Evolutionary conservation across 2,329 filamentous ascomycete genomes (phyloP), one percentile per base, ranked within the genome.

Genomic region (Tympanopsis confertula): DNA sequence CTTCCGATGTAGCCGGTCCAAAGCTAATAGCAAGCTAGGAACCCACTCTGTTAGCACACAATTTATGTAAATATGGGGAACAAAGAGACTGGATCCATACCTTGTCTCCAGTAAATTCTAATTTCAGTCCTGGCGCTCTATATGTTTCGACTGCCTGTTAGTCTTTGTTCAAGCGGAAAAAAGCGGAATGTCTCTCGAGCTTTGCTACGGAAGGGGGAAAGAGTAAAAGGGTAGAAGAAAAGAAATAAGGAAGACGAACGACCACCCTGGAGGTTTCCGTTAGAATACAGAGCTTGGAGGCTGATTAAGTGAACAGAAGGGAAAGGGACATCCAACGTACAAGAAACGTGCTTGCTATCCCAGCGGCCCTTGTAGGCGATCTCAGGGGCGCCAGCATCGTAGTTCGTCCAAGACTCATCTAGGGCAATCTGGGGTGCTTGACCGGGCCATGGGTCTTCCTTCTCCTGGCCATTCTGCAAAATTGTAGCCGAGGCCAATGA

Each of bases 341-440:
- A 78, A 2, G 69, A 77, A 35, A 76, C 64, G 44, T 71, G 62
- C 45, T 71, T 65, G 22, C 65, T 71, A 48, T 78, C 73, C 74
- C 74, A 79, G 41, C 72, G 59, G 4, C 74, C 74, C 47, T 77
- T 76, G 58, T 77, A 79, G 0, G 69, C 69, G 7, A 79, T 58
- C 47, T 78, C 70, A 1, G 61, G 51, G 2, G 68, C 62, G 47
- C 69, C 60, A 3, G 71, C 61, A 3, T 58, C 54, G 44, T 73
- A 78, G 1, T 59, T 69, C 20, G 51, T 61, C 20, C 71, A 74
- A 44, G 68, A 10, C 24, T 28, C n/a, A n/a, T 28, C n/a, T n/a
- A 28, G 24, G 10, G 24, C 10, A 28, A 28, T 28, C 10, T 10
- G 10, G 10, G 10, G 10, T 10, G 24, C 24, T 28, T 28, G 24